Conservation (phyloP, 1,139 yeast species). For the Protomyces lactucae-debilis region DNA sequence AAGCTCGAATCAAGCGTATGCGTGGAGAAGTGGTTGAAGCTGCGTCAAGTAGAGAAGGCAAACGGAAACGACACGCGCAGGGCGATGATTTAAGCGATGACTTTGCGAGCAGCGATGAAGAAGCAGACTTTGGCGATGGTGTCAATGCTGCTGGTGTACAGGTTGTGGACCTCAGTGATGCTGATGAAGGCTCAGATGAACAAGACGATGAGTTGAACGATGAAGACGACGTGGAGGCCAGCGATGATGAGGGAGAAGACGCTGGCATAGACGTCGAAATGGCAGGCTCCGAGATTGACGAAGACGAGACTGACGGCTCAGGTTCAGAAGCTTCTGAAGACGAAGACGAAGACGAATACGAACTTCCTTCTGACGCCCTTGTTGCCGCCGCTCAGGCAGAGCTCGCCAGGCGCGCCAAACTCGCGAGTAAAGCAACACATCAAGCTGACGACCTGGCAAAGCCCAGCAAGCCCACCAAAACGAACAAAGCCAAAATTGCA, state of each 20-base stretch:
- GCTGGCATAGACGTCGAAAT: background rate
- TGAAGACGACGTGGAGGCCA: background rate
- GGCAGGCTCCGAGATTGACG: constrained; percentile 34
- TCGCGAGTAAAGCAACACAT: background rate
- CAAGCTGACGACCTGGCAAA: background rate
- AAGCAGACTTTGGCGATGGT: constrained; percentile 20
- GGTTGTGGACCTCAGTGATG: constrained; percentile 2
- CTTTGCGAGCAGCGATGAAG: constrained; percentile 36
- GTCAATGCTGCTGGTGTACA: constrained; percentile 17
- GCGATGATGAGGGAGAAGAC: background rate
- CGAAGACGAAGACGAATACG: constrained; percentile 29
- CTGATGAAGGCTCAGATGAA: constrained; percentile 26
- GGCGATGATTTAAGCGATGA: constrained; percentile 43
- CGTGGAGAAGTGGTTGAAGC: constrained; percentile 73
- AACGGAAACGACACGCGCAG: constrained; percentile 27
- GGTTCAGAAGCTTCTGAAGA: constrained; percentile 32
- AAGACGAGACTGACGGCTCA: constrained; percentile 36
- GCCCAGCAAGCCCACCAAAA: background rate
- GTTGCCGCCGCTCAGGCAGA: constrained; percentile 18
- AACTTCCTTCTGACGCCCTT: constrained; percentile 12
- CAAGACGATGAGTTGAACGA: constrained; percentile 34
- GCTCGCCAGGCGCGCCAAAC: constrained; percentile 10
- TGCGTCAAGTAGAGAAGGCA: constrained; percentile 44
- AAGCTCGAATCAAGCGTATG: constrained; percentile 79
- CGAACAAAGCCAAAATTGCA: background rate